phyloP scores from a whole-genome alignment of 805 yeast genomes.

The Ogataea nakhonphanomensis region DNA sequence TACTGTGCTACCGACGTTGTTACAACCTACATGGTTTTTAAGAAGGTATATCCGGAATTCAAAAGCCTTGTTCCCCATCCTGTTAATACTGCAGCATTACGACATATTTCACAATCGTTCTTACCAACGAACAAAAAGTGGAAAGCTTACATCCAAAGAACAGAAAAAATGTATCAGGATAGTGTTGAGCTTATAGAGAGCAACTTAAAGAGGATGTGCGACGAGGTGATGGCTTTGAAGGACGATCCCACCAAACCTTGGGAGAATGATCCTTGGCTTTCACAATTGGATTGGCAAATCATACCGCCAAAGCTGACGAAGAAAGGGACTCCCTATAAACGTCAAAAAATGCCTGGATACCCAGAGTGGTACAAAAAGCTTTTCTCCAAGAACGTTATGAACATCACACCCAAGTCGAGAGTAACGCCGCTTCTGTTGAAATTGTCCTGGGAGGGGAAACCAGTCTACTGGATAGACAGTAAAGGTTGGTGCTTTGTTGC shows the following conservation, averaged over 20 bases:
- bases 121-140: conserved; percentile 76
- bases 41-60: conserved; percentile 68
- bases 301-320: conserved; percentile 60
- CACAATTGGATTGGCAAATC: conserved; percentile 84
- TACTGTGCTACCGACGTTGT: conserved; percentile 87
- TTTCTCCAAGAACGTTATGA: conserved; percentile 40
- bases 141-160: conserved; percentile 63
- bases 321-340: conserved; percentile 63
- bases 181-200: conserved; percentile 53
- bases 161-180: conserved; percentile 66
- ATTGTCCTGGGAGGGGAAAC: conserved; percentile 80
- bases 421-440: conserved; percentile 72
- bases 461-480: conserved; percentile 73
- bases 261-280: conserved; percentile 79
- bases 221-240: conserved; percentile 48
- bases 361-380: conserved; percentile 89
- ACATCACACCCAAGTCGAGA: conserved; percentile 68
- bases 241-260: conserved; percentile 41
- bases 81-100: conserved; percentile 83
- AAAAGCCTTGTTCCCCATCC: conserved; percentile 81
- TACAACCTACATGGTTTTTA: conserved; percentile 68
- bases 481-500: conserved; percentile 90
- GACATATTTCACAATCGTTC: conserved; percentile 67
- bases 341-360: conserved; percentile 80
- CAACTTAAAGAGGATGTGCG: conserved; percentile 57